Evolutionary conservation across 106 monocot species (phyloP).

Genomic region (Acorus calamus): DNA sequence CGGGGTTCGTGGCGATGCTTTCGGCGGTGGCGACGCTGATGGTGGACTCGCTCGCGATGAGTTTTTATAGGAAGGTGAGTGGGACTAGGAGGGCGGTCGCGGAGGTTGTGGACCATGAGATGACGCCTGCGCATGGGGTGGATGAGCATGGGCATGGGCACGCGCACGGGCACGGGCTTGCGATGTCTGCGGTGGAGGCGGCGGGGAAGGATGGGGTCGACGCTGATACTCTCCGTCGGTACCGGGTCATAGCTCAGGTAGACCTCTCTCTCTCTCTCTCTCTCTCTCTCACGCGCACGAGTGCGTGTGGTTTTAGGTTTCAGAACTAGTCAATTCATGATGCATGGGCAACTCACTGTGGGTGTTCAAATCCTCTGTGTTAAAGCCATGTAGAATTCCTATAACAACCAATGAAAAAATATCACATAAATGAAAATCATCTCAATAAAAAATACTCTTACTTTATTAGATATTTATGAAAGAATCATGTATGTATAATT

Average conservation of each 20-base stretch:
- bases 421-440: too few relatives aligned
- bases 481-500: too few relatives aligned
- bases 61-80: constrained; percentile 37
- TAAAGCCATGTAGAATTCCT: too few relatives aligned
- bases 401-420: too few relatives aligned
- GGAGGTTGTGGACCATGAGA: constrained; percentile 7
- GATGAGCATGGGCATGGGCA: constrained; percentile 38
- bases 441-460: too few relatives aligned
- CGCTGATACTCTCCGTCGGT: constrained; percentile 29
- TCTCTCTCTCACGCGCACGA: too few relatives aligned
- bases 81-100: constrained; percentile 37
- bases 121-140: constrained; percentile 1
- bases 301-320: too few relatives aligned
- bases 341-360: too few relatives aligned
- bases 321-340: too few relatives aligned
- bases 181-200: not conserved
- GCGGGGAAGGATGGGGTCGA: constrained; percentile 11
- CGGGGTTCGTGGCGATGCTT: constrained; percentile 57
- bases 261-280: not conserved
- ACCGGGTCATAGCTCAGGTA: constrained; percentile 56
- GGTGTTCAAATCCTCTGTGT: too few relatives aligned
- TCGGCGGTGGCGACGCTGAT: constrained; percentile 63
- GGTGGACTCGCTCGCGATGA: constrained; percentile 51
- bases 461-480: too few relatives aligned
- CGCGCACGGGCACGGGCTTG: constrained; percentile 36